Evolutionary conservation across 176 grass and related monocot genomes (phyloP).

Genomic region (Thalia dealbata): DNA sequence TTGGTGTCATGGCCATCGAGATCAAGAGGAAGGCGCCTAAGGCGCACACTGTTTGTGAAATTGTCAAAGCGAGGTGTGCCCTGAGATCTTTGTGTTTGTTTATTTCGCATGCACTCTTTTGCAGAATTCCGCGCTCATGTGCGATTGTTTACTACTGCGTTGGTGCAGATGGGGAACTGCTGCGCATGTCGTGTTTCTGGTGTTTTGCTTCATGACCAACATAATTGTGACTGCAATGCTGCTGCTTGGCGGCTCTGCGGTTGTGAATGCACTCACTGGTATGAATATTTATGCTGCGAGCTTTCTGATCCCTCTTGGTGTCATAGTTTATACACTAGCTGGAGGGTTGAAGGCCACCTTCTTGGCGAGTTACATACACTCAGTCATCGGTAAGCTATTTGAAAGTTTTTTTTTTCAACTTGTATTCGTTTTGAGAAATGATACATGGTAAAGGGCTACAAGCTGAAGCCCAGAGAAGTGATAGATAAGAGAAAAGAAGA

Average conservation of each 20-base stretch:
- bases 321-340: slow-evolving; percentile 63
- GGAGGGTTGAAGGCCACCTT: slow-evolving; percentile 72
- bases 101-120: neutral
- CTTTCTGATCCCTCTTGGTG: slow-evolving; percentile 70
- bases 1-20: slow-evolving; percentile 70
- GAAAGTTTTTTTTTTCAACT: neutral
- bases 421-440: no score
- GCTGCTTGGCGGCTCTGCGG: slow-evolving; percentile 57
- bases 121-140: neutral
- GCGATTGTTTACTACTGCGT: neutral
- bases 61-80: slow-evolving; percentile 39
- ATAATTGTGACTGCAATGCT: slow-evolving; percentile 73
- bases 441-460: no score
- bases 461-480: no score
- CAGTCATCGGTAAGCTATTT: slow-evolving; percentile 37
- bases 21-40: slow-evolving; percentile 77
- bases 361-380: slow-evolving; percentile 77
- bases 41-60: slow-evolving; percentile 69
- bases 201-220: slow-evolving; percentile 63
- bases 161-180: slow-evolving; percentile 38
- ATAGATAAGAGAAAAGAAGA: no score
- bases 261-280: slow-evolving; percentile 66
- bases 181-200: slow-evolving; percentile 53
- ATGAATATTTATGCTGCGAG: slow-evolving; percentile 62
- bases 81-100: neutral